Base-by-base conservation (phyloP, 257 asterid species). In the Capsicum baccatum region DNA sequence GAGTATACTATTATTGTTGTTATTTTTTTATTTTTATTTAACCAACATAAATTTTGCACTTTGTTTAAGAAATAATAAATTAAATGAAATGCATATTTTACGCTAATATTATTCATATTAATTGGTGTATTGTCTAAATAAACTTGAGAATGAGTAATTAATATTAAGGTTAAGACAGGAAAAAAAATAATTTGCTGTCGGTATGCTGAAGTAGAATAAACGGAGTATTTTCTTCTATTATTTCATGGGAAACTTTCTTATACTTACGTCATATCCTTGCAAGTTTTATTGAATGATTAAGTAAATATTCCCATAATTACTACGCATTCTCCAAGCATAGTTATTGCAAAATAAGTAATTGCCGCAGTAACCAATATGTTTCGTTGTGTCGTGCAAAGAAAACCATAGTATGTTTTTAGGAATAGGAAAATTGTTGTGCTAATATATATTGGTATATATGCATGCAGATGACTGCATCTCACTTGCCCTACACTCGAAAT, bases 391-490 rank as follows among this genome's bases (percentile, higher is more conserved):
- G 54, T 50, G 55, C 55, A 50, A 62, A 62, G 15, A 62, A 14
- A 62, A 21, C 0, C 15, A 62, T 62, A 62, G 37, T 21, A 19
- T 3, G 21, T 9, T 10, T 19, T 19, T 62, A 33, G 12, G 71
- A 64, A 33, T 9, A 26, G 6, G 47, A 64, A 26, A 64, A 26
- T 33, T 26, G 44, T 0, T 26, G n/a, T 66, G 47, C 47, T 66
- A 66, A 66, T 33, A 66, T 62, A 66, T 33, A 66, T 62, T 56
- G 15, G 62, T 15, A n/a, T 8, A 59, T 59, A 79, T 52, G 39
- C 15, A 59, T 60, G 68, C 92, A 94, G 99, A 96, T 96, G 99
- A 96, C 98, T 9, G 99, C 99, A 1, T 96, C 99, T 42, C 99
- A 96, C 87, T 91, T 96, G 86, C 99, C 99, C 6, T 94, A 91